Base-by-base conservation (phyloP, 768 basidiomycete genomes). In the Cystofilobasidium macerans region DNA sequence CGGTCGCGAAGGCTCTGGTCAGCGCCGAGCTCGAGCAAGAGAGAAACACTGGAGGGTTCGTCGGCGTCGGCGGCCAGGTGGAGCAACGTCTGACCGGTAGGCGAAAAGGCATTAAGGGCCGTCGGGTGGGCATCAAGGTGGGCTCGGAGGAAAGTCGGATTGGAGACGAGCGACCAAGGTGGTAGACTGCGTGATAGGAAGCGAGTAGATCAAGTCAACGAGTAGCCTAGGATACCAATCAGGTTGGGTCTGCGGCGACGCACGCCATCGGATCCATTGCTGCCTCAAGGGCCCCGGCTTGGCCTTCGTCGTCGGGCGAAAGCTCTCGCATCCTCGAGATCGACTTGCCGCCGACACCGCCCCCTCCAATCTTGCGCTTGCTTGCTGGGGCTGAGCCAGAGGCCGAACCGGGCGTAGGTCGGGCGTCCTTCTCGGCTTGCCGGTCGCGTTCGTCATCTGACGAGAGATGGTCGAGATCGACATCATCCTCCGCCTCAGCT, bases 51-150 rank as follows among this genome's bases (percentile, higher is more conserved):
- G n/a, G 4, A 2, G 24, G 43, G 58, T 6, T 42, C 16, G 24
- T 60, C 28, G 35, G 20, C 20, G 58, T 60, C 58, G 26, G 58
- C 35, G 7, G 58, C 58, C 22, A 16, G 22, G 58, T 60, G 58
- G n/a, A 60, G 58, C 24, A 32, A 9, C 20, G 58, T 60, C 30
- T 26, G 43, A 12, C 58, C 58, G 11, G 20, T 7, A 6, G 58
- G 43, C 3, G 30, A 43, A 40, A 22, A 35, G 40, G 35, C 24
- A 28, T n/a, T 22, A 40, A 60, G 30, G 16, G 6, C 38, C 12
- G 18, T 2, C 24, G 38, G 24, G 40, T 28, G 33, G 1, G 58
- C 20, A 22, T 11, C 3, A 36, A 59, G 57, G 57, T 42, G 57
- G 22, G 33, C 16, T 9, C 24, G 24, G 13, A 40, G 12, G 22